These are phyloP conservation scores for Anacardium occidentale DNA, from an alignment of 345 rosid genomes.

Conservation along the genomic window DNA sequence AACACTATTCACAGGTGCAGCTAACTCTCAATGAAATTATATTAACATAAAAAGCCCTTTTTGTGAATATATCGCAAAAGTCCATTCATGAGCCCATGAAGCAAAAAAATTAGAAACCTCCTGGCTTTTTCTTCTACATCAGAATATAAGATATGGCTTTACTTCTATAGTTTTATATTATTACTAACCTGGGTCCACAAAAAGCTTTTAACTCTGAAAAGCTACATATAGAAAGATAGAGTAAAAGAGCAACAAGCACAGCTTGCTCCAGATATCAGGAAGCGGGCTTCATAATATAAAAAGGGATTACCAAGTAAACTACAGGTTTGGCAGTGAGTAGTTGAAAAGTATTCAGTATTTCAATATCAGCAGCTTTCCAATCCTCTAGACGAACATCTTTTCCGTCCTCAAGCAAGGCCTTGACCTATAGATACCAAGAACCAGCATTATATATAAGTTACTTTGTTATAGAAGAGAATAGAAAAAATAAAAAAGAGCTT, in stretches of 20 bases:
- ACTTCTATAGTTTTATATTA: not conserved
- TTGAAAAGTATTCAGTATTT: slow-evolving; percentile 88
- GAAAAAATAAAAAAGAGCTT: not conserved
- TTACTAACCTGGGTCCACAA: not conserved
- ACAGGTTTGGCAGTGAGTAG: slow-evolving; percentile 97
- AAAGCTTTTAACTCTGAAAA: not conserved
- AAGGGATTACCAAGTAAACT: slow-evolving; percentile 74
- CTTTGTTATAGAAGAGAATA: not conserved
- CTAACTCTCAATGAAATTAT: not conserved
- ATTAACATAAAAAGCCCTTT: not conserved
- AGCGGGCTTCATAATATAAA: not conserved
- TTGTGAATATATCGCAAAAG: not conserved
- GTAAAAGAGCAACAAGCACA: not conserved
- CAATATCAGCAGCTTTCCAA: slow-evolving; percentile 95
- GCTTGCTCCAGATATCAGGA: not conserved
- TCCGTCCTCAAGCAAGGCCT: slow-evolving; percentile 76
- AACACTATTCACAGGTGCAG: not conserved
- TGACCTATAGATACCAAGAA: slow-evolving; percentile 50
- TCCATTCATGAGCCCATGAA: not conserved
- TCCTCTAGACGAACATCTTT: slow-evolving; percentile 93
- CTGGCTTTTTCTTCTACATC: not conserved
- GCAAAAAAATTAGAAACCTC: not conserved
- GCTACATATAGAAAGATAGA: not conserved
- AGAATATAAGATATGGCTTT: not conserved
- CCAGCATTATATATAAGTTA: not conserved